Percentiles rank a stretch among this genome's conserved stretches.
Evolutionary conservation across 208 protist species (phyloP).

Genomic region (Novymonas esmeraldas): DNA sequence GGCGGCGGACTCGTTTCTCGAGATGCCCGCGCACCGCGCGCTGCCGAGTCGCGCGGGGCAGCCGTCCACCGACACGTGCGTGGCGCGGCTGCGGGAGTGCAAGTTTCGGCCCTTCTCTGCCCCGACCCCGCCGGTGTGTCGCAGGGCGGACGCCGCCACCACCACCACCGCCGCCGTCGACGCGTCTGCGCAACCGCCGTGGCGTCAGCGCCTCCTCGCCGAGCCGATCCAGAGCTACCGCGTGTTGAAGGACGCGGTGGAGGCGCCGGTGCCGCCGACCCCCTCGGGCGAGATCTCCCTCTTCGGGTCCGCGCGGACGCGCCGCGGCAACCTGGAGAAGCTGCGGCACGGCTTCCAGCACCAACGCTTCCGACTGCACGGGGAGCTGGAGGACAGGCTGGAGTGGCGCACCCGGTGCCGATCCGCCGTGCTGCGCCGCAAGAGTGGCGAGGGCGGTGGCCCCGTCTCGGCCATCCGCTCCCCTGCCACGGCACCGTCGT

Average conservation of each 20-base stretch:
- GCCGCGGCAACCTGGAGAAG: slow-evolving; percentile 27
- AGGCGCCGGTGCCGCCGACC: background rate
- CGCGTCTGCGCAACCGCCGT: background rate
- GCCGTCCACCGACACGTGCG: slow-evolving; percentile 1
- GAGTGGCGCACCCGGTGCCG: slow-evolving; percentile 55
- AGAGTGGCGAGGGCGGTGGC: background rate
- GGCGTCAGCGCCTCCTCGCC: slow-evolving; percentile 15
- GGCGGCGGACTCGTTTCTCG: background rate
- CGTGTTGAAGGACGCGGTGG: slow-evolving; percentile 33
- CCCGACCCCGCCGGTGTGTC: background rate
- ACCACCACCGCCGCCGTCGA: background rate
- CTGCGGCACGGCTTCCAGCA: slow-evolving; percentile 64
- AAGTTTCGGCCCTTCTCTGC: slow-evolving; percentile 5
- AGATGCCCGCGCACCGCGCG: slow-evolving; percentile 8
- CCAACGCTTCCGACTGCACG: slow-evolving; percentile 48
- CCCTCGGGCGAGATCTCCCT: slow-evolving; percentile 3
- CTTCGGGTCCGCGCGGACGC: slow-evolving; percentile 3
- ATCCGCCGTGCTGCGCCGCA: slow-evolving; percentile 34
- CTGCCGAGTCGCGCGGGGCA: background rate
- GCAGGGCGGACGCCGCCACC: too few species aligned
- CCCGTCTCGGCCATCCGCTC: background rate
- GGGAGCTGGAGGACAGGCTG: slow-evolving; percentile 54
- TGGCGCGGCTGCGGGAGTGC: slow-evolving; percentile 21
- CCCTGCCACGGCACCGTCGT: background rate
- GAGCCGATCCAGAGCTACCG: slow-evolving; percentile 60